Percentiles rank a stretch among this genome's conserved stretches.
Conservation (phyloP, 257 asterid genomes). For the Nyctanthes arbortristis region DNA sequence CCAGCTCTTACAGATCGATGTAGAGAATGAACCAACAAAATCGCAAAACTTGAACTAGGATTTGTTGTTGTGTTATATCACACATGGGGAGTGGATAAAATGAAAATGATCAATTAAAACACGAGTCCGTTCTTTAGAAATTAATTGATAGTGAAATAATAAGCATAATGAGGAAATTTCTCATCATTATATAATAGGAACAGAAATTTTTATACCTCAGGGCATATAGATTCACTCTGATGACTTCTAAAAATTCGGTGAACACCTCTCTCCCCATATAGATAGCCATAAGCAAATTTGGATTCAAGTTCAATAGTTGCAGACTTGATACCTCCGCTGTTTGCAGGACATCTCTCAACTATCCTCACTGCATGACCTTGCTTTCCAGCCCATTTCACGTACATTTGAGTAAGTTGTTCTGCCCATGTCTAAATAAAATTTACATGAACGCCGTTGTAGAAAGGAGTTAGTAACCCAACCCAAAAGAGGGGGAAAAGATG, state of each 20-base stretch:
- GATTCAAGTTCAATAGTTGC: constrained; percentile 72
- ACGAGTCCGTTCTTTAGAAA: background rate
- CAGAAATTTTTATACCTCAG: constrained; percentile 48
- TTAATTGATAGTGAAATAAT: background rate
- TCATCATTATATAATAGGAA: background rate
- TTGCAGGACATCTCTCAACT: constrained; percentile 54
- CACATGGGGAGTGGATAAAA: background rate
- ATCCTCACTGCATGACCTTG: constrained; percentile 46
- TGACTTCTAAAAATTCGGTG: constrained; percentile 49
- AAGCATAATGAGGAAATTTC: background rate
- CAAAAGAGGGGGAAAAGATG: no score
- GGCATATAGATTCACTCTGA: constrained; percentile 28
- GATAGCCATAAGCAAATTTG: constrained; percentile 65
- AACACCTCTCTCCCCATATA: constrained; percentile 76
- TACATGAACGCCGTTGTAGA: background rate
- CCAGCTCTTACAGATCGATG: background rate
- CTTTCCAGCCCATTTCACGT: no score
- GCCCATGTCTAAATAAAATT: no score
- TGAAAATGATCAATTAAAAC: background rate
- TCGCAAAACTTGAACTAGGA: no score
- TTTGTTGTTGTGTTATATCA: background rate
- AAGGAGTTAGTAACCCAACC: background rate
- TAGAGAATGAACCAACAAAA: background rate
- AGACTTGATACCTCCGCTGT: constrained; percentile 45
- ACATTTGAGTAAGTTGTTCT: no score